A percentile compares a stretch with the other conserved stretches of the same genome.
phyloP scores from a whole-genome alignment of 208 protist species.

The Histomonas meleagridis region DNA sequence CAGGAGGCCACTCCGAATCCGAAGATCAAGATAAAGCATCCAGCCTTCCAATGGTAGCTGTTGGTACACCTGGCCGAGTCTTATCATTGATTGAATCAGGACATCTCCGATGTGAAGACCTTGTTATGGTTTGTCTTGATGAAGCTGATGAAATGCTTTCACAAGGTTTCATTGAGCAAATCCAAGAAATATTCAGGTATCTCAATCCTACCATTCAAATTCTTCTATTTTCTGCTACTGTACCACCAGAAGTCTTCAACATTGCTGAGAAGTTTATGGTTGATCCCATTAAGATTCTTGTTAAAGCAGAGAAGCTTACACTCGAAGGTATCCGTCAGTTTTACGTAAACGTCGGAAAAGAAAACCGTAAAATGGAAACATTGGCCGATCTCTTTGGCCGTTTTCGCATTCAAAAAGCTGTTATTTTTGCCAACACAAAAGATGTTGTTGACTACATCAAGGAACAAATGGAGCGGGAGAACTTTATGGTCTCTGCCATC shows the following conservation, averaged over 20 bases:
- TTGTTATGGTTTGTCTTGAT: slow-evolving; percentile 86
- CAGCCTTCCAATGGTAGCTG: slow-evolving; percentile 72
- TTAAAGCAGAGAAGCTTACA: slow-evolving; percentile 95
- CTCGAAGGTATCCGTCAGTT: slow-evolving; percentile 98
- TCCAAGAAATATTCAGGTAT: slow-evolving; percentile 88
- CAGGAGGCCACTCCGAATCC: slow-evolving; percentile 76
- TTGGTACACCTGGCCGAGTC: slow-evolving; percentile 92
- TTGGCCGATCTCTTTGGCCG: slow-evolving; percentile 75
- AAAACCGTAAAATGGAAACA: slow-evolving; percentile 92
- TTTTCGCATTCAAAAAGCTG: slow-evolving; percentile 66
- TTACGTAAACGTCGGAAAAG: slow-evolving; percentile 77
- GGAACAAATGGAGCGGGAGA: slow-evolving; percentile 64
- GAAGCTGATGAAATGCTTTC: slow-evolving; percentile 97
- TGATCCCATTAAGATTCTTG: slow-evolving; percentile 77
- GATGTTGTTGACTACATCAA: slow-evolving; percentile 86
- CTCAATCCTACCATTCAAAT: slow-evolving; percentile 69
- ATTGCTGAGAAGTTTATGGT: slow-evolving; percentile 89
- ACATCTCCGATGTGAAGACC: slow-evolving; percentile 61
- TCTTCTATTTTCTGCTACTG: slow-evolving; percentile 65
- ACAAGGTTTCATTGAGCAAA: slow-evolving; percentile 89
- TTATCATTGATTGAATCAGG: slow-evolving; percentile 85
- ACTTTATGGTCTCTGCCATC: slow-evolving; percentile 85
- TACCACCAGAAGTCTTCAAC: slow-evolving; percentile 64
- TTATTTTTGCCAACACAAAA: slow-evolving; percentile 96
- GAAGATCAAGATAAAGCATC: slow-evolving; percentile 78